phyloP scores from a whole-genome alignment of 768 basidiomycete genomes.

The Agaricus subrufescens region DNA sequence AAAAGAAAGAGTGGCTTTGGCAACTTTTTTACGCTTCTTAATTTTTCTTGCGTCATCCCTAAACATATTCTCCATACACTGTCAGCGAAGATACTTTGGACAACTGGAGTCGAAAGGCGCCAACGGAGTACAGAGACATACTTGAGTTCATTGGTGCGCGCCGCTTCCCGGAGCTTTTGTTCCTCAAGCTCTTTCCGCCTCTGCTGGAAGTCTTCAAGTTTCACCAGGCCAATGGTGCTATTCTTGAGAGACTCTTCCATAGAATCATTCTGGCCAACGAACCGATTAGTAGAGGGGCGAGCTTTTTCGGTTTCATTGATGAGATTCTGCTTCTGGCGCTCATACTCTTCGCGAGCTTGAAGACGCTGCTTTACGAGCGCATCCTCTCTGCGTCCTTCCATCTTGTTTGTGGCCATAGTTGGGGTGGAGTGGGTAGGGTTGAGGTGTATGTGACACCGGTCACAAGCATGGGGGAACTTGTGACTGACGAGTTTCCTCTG shows the following conservation, averaged over 20 bases:
- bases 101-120: slow-evolving; percentile 9
- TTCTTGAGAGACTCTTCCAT: slow-evolving; percentile 92
- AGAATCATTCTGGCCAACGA: slow-evolving; percentile 91
- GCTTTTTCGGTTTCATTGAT: slow-evolving; percentile 91
- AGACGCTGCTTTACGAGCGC: slow-evolving; percentile 80
- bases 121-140: slow-evolving; percentile 43
- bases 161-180: slow-evolving; percentile 85
- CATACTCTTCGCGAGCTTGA: slow-evolving; percentile 76
- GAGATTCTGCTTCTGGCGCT: slow-evolving; percentile 75
- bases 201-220: slow-evolving; percentile 90
- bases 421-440: background rate
- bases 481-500: slow-evolving; percentile 9
- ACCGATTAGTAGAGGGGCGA: slow-evolving; percentile 80
- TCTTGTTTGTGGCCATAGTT: slow-evolving; percentile 69
- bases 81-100: slow-evolving; percentile 50
- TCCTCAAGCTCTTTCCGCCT: slow-evolving; percentile 86
- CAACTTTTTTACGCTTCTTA: slow-evolving; percentile 91
- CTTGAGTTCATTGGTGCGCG: slow-evolving; percentile 80
- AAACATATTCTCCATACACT: slow-evolving; percentile 78
- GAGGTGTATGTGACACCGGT: slow-evolving; percentile 11
- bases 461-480: slow-evolving; percentile 8
- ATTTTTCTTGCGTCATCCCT: slow-evolving; percentile 81
- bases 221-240: slow-evolving; percentile 87
- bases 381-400: slow-evolving; percentile 84
- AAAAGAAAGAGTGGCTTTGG: slow-evolving; percentile 88